Conservation (phyloP, 2,329 filamentous ascomycete genomes). For the Biscogniauxia mediterranea region DNA sequence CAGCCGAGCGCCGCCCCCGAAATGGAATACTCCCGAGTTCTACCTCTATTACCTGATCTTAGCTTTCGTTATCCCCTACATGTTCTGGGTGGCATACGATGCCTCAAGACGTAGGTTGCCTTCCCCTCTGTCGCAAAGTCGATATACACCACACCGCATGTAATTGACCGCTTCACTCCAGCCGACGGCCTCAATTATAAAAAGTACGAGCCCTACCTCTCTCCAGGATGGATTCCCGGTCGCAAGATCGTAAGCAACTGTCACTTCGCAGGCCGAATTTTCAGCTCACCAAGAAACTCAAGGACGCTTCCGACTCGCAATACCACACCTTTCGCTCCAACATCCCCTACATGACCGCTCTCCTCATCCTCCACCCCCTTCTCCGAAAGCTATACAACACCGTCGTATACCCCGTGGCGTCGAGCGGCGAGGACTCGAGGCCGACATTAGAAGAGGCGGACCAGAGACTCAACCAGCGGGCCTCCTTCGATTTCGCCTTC, state of each 20-base stretch:
- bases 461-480: constrained; percentile 63
- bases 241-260: constrained; percentile 70
- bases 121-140: background rate
- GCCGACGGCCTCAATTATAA: constrained; percentile 78
- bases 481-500: constrained; percentile 80
- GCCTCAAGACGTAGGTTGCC: constrained; percentile 70
- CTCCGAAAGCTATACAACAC: constrained; percentile 70
- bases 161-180: constrained; percentile 37
- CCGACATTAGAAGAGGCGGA: constrained; percentile 46
- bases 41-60: constrained; percentile 75
- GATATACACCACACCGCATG: background rate
- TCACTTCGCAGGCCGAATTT: background rate
- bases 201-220: constrained; percentile 69
- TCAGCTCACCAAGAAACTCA: constrained; percentile 6
- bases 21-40: constrained; percentile 87
- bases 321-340: constrained; percentile 85
- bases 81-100: constrained; percentile 87
- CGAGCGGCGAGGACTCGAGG: constrained; percentile 25
- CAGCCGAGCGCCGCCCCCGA: constrained; percentile 56
- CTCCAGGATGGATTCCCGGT: constrained; percentile 86
- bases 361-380: constrained; percentile 77
- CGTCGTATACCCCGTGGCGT: constrained; percentile 42
- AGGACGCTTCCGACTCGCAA: constrained; percentile 89
- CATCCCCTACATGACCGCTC: constrained; percentile 72
- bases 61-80: constrained; percentile 66